A percentile compares a stretch with the other conserved stretches of the same genome.
phyloP scores from a whole-genome alignment of 306 rosid genomes.

The Cajanus cajan region DNA sequence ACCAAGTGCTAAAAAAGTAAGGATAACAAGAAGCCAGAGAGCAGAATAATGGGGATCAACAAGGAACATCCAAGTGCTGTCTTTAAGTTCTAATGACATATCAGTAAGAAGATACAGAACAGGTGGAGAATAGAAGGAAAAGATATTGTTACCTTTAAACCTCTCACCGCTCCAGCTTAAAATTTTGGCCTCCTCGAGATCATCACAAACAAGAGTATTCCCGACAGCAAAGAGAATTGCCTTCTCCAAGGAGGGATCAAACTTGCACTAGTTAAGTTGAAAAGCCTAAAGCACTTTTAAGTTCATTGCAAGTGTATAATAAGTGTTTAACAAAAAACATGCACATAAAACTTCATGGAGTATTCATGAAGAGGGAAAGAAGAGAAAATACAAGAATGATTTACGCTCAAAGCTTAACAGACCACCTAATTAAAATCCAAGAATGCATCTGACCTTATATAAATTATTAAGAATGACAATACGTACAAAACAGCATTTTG shows the following conservation, averaged over 20 bases:
- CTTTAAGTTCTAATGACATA: conserved; percentile 12
- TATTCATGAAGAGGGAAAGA: not conserved
- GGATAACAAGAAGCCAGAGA: conserved; percentile 4
- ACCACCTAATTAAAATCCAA: conserved; percentile 1
- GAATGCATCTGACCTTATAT: not conserved
- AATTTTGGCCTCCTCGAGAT: conserved; percentile 88
- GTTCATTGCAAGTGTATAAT: conserved; percentile 10
- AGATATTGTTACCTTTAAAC: conserved; percentile 65
- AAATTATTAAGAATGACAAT: not conserved
- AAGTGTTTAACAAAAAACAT: conserved; percentile 16
- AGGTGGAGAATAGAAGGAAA: not conserved
- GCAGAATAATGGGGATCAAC: not conserved
- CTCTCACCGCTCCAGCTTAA: conserved; percentile 98
- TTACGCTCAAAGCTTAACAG: not conserved
- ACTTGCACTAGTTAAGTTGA: conserved; percentile 77
- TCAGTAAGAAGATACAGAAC: conserved; percentile 6
- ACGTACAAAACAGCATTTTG: not conserved
- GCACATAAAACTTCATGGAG: not conserved
- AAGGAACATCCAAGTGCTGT: conserved; percentile 11
- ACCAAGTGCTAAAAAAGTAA: conserved; percentile 6
- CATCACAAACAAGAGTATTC: conserved; percentile 96
- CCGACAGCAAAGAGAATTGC: conserved; percentile 96
- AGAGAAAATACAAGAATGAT: not conserved
- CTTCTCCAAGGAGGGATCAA: conserved; percentile 91
- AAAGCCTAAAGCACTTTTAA: conserved; percentile 32